Conservation (phyloP, 1,284 basidiomycete genomes). For the Ceratorhiza oryzae-sativae region DNA sequence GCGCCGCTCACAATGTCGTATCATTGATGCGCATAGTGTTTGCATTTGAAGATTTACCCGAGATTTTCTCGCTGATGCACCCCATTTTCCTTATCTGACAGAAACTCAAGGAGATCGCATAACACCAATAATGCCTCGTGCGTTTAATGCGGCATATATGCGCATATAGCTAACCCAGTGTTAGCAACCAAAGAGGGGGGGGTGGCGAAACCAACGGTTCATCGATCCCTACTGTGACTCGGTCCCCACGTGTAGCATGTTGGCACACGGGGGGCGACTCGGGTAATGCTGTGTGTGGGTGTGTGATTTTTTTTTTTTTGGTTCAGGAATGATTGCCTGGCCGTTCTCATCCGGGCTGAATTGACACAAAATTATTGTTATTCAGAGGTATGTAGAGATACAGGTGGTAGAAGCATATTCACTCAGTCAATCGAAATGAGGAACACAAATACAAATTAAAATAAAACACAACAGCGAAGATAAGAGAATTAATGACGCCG, state of each 20-base stretch:
- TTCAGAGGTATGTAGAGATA: constrained; percentile 32
- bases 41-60: not conserved
- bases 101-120: no score
- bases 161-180: not conserved
- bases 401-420: not conserved
- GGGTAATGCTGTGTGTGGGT: not conserved
- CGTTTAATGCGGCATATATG: not conserved
- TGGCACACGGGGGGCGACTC: not conserved
- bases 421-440: not conserved
- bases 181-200: no score
- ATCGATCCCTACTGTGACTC: no score
- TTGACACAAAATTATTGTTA: constrained; percentile 3
- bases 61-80: no score
- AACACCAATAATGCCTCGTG: not conserved
- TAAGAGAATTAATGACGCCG: not conserved
- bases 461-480: constrained; percentile 1
- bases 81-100: no score
- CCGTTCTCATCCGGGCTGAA: not conserved
- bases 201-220: no score
- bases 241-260: not conserved
- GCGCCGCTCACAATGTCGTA: not conserved
- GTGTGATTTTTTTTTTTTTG: no score
- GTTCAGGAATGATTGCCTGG: no score
- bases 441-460: not conserved
- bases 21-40: not conserved